Percentiles rank a stretch among this genome's conserved stretches.
These are phyloP conservation scores for Lecanosticta acicola DNA, from an alignment of 2,329 filamentous ascomycete species.

Conservation along the genomic window DNA sequence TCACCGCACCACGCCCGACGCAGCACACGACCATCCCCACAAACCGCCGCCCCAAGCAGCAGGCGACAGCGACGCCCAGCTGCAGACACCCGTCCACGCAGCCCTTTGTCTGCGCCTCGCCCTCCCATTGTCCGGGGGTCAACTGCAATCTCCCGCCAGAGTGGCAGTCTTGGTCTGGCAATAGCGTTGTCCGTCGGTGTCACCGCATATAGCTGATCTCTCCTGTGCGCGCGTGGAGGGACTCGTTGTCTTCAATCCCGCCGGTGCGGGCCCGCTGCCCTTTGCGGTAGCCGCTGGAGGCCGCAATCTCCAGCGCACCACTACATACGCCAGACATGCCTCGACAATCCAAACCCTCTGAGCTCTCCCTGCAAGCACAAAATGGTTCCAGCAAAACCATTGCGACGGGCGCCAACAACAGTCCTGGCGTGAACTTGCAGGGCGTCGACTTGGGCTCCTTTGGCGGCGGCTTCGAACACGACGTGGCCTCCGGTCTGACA, in stretches of 20 bases:
- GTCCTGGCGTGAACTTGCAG: constrained; percentile 30
- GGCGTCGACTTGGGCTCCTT: constrained; percentile 35
- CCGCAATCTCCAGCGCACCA: constrained; percentile 11
- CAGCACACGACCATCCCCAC: neutral
- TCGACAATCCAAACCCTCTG: constrained; percentile 27
- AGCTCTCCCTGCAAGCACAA: constrained; percentile 27
- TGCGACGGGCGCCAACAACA: constrained; percentile 23
- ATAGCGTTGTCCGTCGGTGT: constrained; percentile 11
- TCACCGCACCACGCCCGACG: neutral
- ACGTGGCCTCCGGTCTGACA: constrained; percentile 21
- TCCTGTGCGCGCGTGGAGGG: constrained; percentile 19
- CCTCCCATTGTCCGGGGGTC: constrained; percentile 23
- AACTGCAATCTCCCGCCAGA: constrained; percentile 21
- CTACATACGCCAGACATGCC: constrained; percentile 23
- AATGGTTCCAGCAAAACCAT: constrained; percentile 14
- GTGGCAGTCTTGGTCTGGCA: constrained; percentile 15
- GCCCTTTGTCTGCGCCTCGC: constrained; percentile 18
- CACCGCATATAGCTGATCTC: constrained; percentile 17
- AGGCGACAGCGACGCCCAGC: constrained; percentile 8
- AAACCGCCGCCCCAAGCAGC: neutral
- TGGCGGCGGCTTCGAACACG: constrained; percentile 29
- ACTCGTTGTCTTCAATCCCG: constrained; percentile 16
- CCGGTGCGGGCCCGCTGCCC: constrained; percentile 17
- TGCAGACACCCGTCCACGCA: constrained; percentile 3
- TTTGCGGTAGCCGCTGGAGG: constrained; percentile 16